phyloP scores from a whole-genome alignment of 1,284 basidiomycete species.

The Sporisorium exsertum region DNA sequence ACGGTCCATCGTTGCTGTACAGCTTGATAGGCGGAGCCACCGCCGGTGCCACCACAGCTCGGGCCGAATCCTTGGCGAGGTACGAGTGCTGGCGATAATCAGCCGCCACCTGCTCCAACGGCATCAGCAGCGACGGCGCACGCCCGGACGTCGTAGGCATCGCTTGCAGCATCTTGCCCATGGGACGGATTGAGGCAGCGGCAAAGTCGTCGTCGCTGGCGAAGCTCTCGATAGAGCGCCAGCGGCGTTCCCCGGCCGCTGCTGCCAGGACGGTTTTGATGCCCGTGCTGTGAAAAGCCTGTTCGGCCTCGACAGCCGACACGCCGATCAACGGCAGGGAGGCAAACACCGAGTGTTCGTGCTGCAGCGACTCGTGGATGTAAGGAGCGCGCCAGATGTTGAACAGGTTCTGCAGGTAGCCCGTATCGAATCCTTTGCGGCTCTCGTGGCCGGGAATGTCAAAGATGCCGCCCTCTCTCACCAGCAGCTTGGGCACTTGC shows the following conservation, averaged over 20 bases:
- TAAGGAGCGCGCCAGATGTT: slow-evolving; percentile 91
- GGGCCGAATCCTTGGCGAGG: slow-evolving; percentile 81
- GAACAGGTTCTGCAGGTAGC: slow-evolving; percentile 79
- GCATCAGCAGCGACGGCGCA: slow-evolving; percentile 71
- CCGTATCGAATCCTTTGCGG: slow-evolving; percentile 75
- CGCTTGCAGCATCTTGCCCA: slow-evolving; percentile 68
- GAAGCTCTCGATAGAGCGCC: slow-evolving; percentile 42
- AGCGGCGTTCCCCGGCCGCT: slow-evolving; percentile 63
- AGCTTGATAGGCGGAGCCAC: slow-evolving; percentile 86
- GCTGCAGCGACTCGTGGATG: slow-evolving; percentile 79
- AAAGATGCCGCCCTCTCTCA: slow-evolving; percentile 81
- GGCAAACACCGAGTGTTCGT: slow-evolving; percentile 76
- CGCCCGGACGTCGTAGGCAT: slow-evolving; percentile 61
- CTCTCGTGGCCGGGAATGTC: slow-evolving; percentile 77
- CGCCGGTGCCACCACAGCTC: slow-evolving; percentile 83
- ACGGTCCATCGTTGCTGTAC: slow-evolving; percentile 81
- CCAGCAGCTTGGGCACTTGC: slow-evolving; percentile 81
- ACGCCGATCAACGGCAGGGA: slow-evolving; percentile 80
- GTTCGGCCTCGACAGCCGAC: slow-evolving; percentile 76
- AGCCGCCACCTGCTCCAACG: slow-evolving; percentile 76
- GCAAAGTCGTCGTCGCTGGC: slow-evolving; percentile 76
- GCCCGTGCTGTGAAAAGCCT: slow-evolving; percentile 75
- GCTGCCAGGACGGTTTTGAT: slow-evolving; percentile 72
- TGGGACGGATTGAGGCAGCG: slow-evolving; percentile 70
- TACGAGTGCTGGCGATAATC: slow-evolving; percentile 80